Conservation (phyloP, 2,329 filamentous ascomycete species). For the Alternaria arborescens region DNA sequence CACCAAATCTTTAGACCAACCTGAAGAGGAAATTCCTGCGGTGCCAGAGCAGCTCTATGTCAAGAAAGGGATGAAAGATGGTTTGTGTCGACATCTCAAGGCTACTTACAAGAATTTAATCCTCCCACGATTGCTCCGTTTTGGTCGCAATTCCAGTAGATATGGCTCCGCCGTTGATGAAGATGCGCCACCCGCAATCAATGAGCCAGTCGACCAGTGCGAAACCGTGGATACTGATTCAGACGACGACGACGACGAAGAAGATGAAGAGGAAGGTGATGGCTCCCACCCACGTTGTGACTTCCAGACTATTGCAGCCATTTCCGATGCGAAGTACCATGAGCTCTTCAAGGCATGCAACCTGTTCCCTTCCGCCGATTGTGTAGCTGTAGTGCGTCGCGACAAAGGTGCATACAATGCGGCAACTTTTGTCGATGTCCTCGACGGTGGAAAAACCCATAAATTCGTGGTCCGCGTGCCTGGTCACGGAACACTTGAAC, state of each 20-base stretch:
- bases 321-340: background rate
- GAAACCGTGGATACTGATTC: background rate
- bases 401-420: background rate
- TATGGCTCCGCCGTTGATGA: background rate
- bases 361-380: background rate
- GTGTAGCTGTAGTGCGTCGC: background rate
- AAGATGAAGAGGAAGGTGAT: background rate
- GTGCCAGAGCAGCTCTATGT: background rate
- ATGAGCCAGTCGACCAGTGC: background rate
- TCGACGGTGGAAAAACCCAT: background rate
- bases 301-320: background rate
- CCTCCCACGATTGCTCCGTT: background rate
- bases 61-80: background rate
- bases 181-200: background rate
- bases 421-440: background rate
- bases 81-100: background rate
- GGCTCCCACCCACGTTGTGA: background rate
- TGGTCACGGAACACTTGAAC: slow-evolving; percentile 10
- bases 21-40: background rate
- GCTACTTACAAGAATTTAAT: background rate
- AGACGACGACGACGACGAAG: background rate
- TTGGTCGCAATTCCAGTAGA: background rate
- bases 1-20: background rate
- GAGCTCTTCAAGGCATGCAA: background rate
- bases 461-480: slow-evolving; percentile 15